phyloP scores from a whole-genome alignment of 2,329 filamentous ascomycete genomes.

The Tolypocladium ophioglossoides region DNA sequence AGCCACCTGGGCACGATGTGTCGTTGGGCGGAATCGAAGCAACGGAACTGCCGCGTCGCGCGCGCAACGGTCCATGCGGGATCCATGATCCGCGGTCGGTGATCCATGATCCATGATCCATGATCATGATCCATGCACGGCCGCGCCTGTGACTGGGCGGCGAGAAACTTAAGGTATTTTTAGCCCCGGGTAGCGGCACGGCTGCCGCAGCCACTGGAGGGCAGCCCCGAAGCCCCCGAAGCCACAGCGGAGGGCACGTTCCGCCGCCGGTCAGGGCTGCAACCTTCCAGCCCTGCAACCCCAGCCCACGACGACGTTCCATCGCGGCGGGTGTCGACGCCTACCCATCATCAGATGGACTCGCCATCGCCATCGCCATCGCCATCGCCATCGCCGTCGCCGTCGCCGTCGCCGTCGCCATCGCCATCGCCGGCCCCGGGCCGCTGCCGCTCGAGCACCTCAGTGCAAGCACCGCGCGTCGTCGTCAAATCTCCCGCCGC shows the following conservation, averaged over 20 bases:
- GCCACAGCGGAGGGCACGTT: background rate
- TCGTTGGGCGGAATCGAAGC: background rate
- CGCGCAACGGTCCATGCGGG: too few species aligned
- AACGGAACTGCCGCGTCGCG: background rate
- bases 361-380: too few species aligned
- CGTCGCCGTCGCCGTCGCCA: too few species aligned
- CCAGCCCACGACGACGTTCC: background rate
- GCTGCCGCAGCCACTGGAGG: too few species aligned
- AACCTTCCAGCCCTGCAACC: too few species aligned
- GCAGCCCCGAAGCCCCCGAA: background rate
- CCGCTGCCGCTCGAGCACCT: background rate
- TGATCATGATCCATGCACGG: background rate
- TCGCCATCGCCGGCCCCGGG: background rate
- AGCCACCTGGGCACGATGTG: background rate
- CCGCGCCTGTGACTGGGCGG: too few species aligned
- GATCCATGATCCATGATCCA: too few species aligned
- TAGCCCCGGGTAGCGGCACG: too few species aligned
- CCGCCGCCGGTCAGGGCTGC: background rate
- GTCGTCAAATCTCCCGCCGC: background rate
- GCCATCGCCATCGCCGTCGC: too few species aligned
- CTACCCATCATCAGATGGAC: background rate
- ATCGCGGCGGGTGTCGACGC: background rate
- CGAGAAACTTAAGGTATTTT: background rate
- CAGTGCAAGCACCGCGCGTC: too few species aligned
- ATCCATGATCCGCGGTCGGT: background rate